Base-by-base conservation (phyloP, 192 early-diverging fungal species). In the Rhizophagus prolifer region DNA sequence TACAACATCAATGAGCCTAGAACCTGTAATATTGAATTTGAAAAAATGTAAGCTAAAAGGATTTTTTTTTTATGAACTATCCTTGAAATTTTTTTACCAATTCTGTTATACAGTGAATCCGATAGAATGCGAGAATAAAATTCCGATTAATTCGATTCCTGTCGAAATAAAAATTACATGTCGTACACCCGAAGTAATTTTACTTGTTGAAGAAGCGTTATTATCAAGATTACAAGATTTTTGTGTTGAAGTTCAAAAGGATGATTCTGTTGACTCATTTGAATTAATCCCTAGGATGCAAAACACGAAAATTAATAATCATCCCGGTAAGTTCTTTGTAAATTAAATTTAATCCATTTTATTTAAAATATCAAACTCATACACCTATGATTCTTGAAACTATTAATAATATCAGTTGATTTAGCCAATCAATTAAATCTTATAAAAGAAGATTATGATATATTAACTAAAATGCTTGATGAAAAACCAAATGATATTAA, bases 161-260 rank as follows among this genome's bases (percentile, higher is more conserved):
- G 62, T 75, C 16, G 41, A 75, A 65, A 34, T 75, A 46, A 75
- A 46, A 65, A 75, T 75, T 50, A 30, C 60, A 75, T 65, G 61
- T n/a, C 36, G 64, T 47, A 41, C 74, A 9, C 12, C 16, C 25
- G 61, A 75, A 50, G 36, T 28, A 44, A 28, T 75, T 7, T 28
- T 75, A 23, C 46, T 64, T 46, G 46, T 50, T 19, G 74, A 75
- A 65, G 74, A 64, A 65, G 74, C 74, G 4, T 25, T 75, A 16
- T 46, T 75, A 31, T 14, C 38, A 30, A 28, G 74, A 26, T 23
- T 75, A 28, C 9, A 64, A 26, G 74, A 75, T 65, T 75, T 75
- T 59, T 72, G 50, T 59, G 0, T 36, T 19, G 30, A 34, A 16
- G 26, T 19, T 10, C 50, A 13, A 21, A 5, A 7, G 50, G 16